Percentiles rank a stretch among this genome's conserved stretches.
Evolutionary conservation across 257 asterid species (phyloP).

Genomic region (Catharanthus roseus): DNA sequence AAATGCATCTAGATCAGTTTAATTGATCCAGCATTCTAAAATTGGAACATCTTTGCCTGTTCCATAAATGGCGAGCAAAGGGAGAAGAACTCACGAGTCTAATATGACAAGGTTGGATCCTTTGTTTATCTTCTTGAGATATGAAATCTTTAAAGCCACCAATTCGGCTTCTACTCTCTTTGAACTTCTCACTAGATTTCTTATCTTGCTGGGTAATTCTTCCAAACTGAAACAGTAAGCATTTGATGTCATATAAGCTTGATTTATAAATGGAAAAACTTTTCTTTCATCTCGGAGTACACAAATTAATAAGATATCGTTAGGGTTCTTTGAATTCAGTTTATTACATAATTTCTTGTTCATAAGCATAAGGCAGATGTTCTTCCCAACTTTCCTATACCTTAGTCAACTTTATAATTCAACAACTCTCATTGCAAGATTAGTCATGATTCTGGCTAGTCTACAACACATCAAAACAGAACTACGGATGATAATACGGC

Average conservation of each 20-base stretch:
- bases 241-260: background rate
- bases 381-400: background rate
- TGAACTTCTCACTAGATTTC: constrained; percentile 53
- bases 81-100: constrained; percentile 68
- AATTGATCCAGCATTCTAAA: background rate
- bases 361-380: background rate
- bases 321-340: background rate
- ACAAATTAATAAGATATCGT: background rate
- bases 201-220: constrained; percentile 77
- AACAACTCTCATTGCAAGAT: background rate
- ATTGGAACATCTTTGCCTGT: background rate
- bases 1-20: background rate
- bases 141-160: constrained; percentile 82
- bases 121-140: constrained; percentile 71
- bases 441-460: background rate
- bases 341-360: background rate
- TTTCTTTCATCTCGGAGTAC: too few species aligned
- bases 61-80: background rate
- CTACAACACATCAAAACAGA: background rate
- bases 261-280: background rate
- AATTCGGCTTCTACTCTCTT: constrained; percentile 89
- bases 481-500: background rate
- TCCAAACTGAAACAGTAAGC: constrained; percentile 54
- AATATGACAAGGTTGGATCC: constrained; percentile 75
- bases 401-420: background rate